phyloP scores from a whole-genome alignment of 345 rosid species.

The Cardamine resedifolia region DNA sequence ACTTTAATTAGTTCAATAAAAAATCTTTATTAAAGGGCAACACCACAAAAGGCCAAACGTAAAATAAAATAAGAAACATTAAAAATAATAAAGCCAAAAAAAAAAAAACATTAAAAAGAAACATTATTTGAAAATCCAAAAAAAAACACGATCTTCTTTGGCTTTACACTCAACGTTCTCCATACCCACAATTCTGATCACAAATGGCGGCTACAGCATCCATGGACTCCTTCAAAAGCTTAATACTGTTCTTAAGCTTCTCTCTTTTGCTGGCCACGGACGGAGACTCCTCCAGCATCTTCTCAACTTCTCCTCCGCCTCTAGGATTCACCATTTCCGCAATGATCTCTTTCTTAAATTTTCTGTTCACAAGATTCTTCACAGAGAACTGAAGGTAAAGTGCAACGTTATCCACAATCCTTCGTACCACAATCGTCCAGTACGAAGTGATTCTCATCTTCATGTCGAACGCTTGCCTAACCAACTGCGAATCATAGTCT shows the following conservation, averaged over 20 bases:
- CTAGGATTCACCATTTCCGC: constrained; percentile 12
- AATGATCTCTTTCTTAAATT: constrained; percentile 25
- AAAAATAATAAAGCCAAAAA: too few relatives aligned
- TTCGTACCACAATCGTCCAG: constrained; percentile 34
- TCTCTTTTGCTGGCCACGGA: constrained; percentile 35
- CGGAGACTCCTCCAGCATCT: constrained; percentile 36
- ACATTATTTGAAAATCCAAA: too few relatives aligned
- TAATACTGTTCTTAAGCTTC: constrained; percentile 34
- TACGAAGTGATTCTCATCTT: constrained; percentile 33
- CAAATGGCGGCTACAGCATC: too few relatives aligned
- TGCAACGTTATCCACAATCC: constrained; percentile 40
- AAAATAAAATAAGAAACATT: too few relatives aligned
- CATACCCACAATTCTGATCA: too few relatives aligned
- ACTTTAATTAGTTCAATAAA: too few relatives aligned
- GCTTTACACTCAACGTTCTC: too few relatives aligned
- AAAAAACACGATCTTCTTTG: too few relatives aligned
- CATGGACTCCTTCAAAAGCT: too few relatives aligned
- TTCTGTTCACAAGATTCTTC: constrained; percentile 20
- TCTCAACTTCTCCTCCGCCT: constrained; percentile 17
- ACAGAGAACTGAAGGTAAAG: constrained; percentile 31
- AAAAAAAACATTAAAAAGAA: too few relatives aligned
- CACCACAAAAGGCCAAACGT: too few relatives aligned
- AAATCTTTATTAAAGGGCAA: too few relatives aligned
- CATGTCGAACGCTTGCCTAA: constrained; percentile 28
- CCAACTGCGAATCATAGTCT: background rate